phyloP scores from a whole-genome alignment of 768 basidiomycete species.

The Termitomyces sp. region DNA sequence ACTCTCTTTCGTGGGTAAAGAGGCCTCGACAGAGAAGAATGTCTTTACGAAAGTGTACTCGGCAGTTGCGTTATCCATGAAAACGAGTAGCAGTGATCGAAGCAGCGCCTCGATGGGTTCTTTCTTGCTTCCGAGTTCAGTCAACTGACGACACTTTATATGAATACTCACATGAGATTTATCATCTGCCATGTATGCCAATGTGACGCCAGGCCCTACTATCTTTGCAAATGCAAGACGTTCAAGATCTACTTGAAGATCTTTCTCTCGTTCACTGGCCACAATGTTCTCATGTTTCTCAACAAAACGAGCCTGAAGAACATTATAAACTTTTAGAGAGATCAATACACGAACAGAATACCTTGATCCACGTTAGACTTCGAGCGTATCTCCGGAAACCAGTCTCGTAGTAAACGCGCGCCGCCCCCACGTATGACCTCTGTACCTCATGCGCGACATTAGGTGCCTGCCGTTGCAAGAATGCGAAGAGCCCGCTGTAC shows the following conservation, averaged over 20 bases:
- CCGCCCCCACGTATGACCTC: slow-evolving; percentile 77
- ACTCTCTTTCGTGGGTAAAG: slow-evolving; percentile 29
- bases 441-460: slow-evolving; percentile 85
- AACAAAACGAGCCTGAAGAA: slow-evolving; percentile 51
- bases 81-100: slow-evolving; percentile 82
- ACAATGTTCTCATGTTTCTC: slow-evolving; percentile 73
- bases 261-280: slow-evolving; percentile 37
- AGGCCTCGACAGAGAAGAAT: slow-evolving; percentile 63
- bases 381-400: slow-evolving; percentile 88
- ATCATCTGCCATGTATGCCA: slow-evolving; percentile 89
- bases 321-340: not conserved
- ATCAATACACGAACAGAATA: slow-evolving; percentile 21
- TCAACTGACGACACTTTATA: not conserved
- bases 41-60: slow-evolving; percentile 86
- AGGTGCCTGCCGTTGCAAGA: slow-evolving; percentile 80
- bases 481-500: slow-evolving; percentile 77
- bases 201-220: slow-evolving; percentile 75
- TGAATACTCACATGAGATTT: slow-evolving; percentile 71
- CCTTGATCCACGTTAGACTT: slow-evolving; percentile 77
- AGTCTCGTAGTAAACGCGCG: slow-evolving; percentile 93
- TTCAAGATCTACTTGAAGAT: slow-evolving; percentile 42
- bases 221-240: slow-evolving; percentile 68
- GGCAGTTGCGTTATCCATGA: slow-evolving; percentile 92
- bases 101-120: slow-evolving; percentile 80
- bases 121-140: slow-evolving; percentile 47